Conservation (phyloP, 2,329 filamentous ascomycete genomes). For the Penicillium sp. region DNA sequence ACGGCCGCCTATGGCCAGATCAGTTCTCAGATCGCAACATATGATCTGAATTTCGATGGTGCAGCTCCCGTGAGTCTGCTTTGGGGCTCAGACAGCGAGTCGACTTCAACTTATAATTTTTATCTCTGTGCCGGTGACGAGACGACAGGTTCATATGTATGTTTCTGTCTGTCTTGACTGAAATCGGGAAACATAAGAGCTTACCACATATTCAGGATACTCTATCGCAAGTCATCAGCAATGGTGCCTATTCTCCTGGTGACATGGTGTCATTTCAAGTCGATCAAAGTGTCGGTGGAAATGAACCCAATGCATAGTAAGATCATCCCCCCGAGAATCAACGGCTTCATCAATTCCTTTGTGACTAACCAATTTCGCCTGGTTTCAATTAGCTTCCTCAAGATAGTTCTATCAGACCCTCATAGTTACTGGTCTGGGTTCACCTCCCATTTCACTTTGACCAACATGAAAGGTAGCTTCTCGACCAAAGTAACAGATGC, state of each 20-base stretch:
- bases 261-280: slow-evolving; percentile 48
- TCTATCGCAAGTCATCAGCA: slow-evolving; percentile 40
- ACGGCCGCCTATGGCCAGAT: slow-evolving; percentile 44
- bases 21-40: slow-evolving; percentile 41
- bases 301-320: slow-evolving; percentile 57
- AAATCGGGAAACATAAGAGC: neutral
- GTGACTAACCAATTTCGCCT: neutral
- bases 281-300: slow-evolving; percentile 43
- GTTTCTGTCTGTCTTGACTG: slow-evolving; percentile 1
- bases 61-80: slow-evolving; percentile 47
- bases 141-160: slow-evolving; percentile 47
- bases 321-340: slow-evolving; percentile 18
- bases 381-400: slow-evolving; percentile 50
- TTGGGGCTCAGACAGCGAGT: slow-evolving; percentile 19
- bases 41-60: slow-evolving; percentile 51
- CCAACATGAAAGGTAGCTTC: slow-evolving; percentile 62
- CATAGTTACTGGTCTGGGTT: slow-evolving; percentile 50
- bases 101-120: slow-evolving; percentile 50
- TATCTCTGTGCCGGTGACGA: slow-evolving; percentile 63
- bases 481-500: slow-evolving; percentile 37
- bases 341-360: neutral
- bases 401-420: slow-evolving; percentile 56
- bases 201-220: slow-evolving; percentile 37
- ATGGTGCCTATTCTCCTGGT: slow-evolving; percentile 39
- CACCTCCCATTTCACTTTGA: slow-evolving; percentile 65